Evolutionary conservation across 192 early-diverging fungal species (phyloP).

Genomic region (Tieghemiomyces parasiticus): DNA sequence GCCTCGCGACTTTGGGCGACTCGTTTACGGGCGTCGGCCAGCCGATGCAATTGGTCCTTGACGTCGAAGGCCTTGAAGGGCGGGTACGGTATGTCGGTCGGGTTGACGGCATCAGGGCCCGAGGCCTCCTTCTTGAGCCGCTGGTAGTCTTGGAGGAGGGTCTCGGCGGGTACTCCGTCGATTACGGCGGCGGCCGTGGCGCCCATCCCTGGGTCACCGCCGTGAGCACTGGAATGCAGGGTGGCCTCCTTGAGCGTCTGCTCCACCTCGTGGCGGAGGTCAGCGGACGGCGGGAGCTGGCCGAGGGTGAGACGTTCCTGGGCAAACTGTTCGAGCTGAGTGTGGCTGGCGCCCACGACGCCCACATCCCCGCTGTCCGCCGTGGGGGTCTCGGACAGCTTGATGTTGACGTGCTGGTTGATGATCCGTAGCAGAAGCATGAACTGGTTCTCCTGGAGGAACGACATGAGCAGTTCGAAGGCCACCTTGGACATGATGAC

Average conservation of each 20-base stretch:
- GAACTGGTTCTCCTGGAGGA: conserved; percentile 84
- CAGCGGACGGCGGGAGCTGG: conserved; percentile 46
- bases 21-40: conserved; percentile 51
- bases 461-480: conserved; percentile 77
- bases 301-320: conserved; percentile 64
- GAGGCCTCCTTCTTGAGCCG: conserved; percentile 45
- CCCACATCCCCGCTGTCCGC: not conserved
- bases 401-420: conserved; percentile 82
- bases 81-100: conserved; percentile 52
- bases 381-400: conserved; percentile 13
- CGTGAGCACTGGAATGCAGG: conserved; percentile 16
- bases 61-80: conserved; percentile 19
- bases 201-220: not conserved
- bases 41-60: not conserved
- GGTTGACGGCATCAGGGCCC: conserved; percentile 37
- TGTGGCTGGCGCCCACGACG: not conserved
- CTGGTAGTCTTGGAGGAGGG: conserved; percentile 3
- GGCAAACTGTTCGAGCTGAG: conserved; percentile 66
- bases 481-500: conserved; percentile 74
- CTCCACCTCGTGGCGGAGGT: conserved; percentile 69
- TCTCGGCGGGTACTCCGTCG: too few species aligned
- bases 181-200: not conserved
- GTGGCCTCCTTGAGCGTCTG: conserved; percentile 50
- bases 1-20: conserved; percentile 45
- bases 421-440: conserved; percentile 77